Percentiles rank a stretch among this genome's conserved stretches.
Evolutionary conservation across 768 basidiomycete genomes (phyloP).

Genomic region (Inosperma sp.): DNA sequence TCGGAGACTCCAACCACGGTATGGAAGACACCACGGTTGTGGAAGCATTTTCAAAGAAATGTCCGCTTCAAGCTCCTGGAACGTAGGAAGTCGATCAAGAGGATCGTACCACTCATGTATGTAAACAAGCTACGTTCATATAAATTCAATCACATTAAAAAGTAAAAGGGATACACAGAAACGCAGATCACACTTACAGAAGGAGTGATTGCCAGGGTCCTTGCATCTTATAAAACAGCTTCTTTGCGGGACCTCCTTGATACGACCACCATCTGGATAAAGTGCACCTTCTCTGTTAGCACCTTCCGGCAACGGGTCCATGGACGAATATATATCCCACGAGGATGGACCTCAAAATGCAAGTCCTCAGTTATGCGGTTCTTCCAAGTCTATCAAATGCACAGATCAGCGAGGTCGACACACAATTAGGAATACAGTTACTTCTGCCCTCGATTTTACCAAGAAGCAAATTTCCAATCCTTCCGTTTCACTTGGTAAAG

Average conservation of each 20-base stretch:
- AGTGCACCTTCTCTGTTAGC: slow-evolving; percentile 57
- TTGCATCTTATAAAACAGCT: slow-evolving; percentile 82
- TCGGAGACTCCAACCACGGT: slow-evolving; percentile 76
- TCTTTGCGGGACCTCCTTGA: slow-evolving; percentile 69
- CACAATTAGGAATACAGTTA: too few relatives aligned
- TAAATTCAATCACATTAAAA: background rate
- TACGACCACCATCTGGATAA: slow-evolving; percentile 76
- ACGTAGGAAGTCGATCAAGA: background rate
- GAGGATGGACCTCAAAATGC: slow-evolving; percentile 90
- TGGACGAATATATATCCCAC: slow-evolving; percentile 56
- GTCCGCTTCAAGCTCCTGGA: slow-evolving; percentile 47
- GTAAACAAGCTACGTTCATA: slow-evolving; percentile 59
- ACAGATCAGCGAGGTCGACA: too few relatives aligned
- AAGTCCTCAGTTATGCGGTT: slow-evolving; percentile 80
- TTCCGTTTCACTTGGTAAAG: too few relatives aligned
- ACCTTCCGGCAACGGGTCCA: slow-evolving; percentile 68
- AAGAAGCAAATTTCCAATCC: too few relatives aligned
- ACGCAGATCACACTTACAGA: slow-evolving; percentile 38
- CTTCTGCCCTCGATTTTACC: too few relatives aligned
- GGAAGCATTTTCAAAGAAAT: too few relatives aligned
- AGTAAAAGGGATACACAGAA: background rate
- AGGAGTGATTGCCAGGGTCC: slow-evolving; percentile 85
- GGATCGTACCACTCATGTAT: slow-evolving; percentile 81
- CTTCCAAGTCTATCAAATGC: slow-evolving; percentile 92
- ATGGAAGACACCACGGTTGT: slow-evolving; percentile 80